phyloP scores from a whole-genome alignment of 129 eudicot species.

The Escallonia herrerae region DNA sequence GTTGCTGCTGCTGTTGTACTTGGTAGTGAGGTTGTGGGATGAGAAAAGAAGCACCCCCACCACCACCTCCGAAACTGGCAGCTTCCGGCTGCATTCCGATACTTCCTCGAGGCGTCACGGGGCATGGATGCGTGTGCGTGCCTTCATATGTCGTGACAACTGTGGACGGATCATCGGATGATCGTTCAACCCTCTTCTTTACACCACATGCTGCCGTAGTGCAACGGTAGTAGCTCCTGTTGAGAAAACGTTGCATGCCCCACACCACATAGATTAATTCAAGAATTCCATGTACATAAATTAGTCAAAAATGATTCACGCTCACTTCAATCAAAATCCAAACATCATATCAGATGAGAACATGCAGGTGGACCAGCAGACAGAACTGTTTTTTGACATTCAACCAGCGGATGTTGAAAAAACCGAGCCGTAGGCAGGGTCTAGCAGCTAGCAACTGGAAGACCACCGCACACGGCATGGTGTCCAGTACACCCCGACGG shows the following conservation, averaged over 20 bases:
- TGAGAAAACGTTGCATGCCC: constrained; percentile 12
- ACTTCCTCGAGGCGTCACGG: constrained; percentile 69
- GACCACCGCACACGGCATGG: no score
- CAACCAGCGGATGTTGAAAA: no score
- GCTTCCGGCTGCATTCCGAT: constrained; percentile 44
- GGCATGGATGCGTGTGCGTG: constrained; percentile 76
- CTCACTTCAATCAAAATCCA: no score
- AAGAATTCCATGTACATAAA: no score
- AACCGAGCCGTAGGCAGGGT: no score
- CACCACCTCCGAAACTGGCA: constrained; percentile 21
- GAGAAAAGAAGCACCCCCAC: constrained; percentile 27
- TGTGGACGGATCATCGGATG: constrained; percentile 65
- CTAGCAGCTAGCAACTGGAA: no score
- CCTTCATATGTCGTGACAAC: constrained; percentile 96
- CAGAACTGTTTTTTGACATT: no score
- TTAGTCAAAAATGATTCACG: no score
- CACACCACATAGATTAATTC: neutral
- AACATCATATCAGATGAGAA: neutral
- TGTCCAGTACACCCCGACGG: no score
- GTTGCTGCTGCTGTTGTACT: constrained; percentile 21
- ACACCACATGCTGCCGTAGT: constrained; percentile 89
- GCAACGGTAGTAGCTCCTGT: constrained; percentile 94
- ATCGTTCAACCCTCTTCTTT: constrained; percentile 88
- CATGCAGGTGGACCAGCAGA: neutral
- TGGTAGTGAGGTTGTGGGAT: constrained; percentile 35